phyloP scores from a whole-genome alignment of 1,139 yeast species.

The Lizanozyma gosingica region DNA sequence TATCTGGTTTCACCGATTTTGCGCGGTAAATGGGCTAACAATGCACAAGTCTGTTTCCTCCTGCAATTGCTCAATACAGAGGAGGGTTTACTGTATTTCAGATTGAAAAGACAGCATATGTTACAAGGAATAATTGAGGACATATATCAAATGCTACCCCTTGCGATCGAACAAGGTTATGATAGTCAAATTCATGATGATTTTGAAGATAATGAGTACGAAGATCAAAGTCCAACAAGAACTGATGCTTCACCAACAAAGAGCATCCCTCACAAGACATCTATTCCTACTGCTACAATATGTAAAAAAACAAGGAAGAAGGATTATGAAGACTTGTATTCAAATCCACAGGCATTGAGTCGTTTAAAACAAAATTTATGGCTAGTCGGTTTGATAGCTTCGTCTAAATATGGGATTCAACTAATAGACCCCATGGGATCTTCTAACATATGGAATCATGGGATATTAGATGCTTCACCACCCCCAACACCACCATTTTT shows the following conservation, averaged over 20 bases:
- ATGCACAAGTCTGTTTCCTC: background rate
- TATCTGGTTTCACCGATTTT: slow-evolving; percentile 19
- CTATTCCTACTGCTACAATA: background rate
- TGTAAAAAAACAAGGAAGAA: background rate
- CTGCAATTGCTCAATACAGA: background rate
- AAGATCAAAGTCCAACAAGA: no score
- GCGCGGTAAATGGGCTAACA: background rate
- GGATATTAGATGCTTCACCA: background rate
- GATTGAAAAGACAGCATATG: background rate
- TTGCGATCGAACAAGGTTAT: background rate
- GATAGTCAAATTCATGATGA: no score
- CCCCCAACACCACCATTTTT: slow-evolving; percentile 2
- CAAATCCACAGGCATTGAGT: background rate
- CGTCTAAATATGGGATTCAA: background rate
- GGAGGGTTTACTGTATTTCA: background rate
- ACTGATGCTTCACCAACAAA: background rate
- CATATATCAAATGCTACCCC: background rate
- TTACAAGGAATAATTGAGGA: background rate
- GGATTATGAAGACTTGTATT: background rate
- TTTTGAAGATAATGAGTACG: no score
- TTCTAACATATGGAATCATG: background rate
- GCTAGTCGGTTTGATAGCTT: background rate
- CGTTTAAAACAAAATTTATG: background rate
- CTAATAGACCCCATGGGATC: background rate
- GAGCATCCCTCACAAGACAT: background rate